Base-by-base conservation (phyloP, 352 stramenopile genomes). In the Discostella stelligera region DNA sequence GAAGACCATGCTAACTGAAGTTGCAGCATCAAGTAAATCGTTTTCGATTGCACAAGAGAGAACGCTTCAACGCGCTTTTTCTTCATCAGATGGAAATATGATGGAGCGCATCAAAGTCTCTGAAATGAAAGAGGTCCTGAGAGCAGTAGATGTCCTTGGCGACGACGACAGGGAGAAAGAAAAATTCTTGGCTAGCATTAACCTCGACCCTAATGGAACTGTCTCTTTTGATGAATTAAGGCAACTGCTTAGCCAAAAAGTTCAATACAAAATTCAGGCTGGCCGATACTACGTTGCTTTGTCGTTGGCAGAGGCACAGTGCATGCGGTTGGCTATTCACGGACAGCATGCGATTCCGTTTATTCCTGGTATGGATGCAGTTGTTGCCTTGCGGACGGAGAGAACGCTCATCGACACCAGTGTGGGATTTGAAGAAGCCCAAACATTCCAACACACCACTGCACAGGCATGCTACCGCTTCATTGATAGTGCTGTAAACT, bases 401-500 rank as follows among this genome's bases (percentile, higher is more conserved):
- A 74, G 81, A 37, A 92, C 91, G 32, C 73, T 93, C 27, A 74
- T 96, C 55, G 93, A 96, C 76, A 76, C 74, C 5, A 95, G 89
- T 67, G 82, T 79, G 70, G 90, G 92, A 32, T 96, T 94, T 77
- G 73, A 89, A 64, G 71, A 84, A 44, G 89, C 90, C 2, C 76
- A 92, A 61, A 83, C 71, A 46, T 95, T 94, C 66, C 94, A 97
- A 82, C 73, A 94, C 63, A 87, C 85, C 1, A 92, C 93, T 37
- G 86, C 93, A 20, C 84, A 95, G 62, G 86, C 92, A 63, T 98
- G 96, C 77, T 96, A 97, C 71, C 94, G 96, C 7, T 99, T 98
- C 84, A 98, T 99, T 83, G 98, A 99, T 87, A 98, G 96, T 83
- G 95, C 98, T 71, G 97, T 98, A 73, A 98, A 98, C 71, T 99